Conservation (phyloP, 495 filamentous ascomycete genomes). For the Podospora conica region DNA sequence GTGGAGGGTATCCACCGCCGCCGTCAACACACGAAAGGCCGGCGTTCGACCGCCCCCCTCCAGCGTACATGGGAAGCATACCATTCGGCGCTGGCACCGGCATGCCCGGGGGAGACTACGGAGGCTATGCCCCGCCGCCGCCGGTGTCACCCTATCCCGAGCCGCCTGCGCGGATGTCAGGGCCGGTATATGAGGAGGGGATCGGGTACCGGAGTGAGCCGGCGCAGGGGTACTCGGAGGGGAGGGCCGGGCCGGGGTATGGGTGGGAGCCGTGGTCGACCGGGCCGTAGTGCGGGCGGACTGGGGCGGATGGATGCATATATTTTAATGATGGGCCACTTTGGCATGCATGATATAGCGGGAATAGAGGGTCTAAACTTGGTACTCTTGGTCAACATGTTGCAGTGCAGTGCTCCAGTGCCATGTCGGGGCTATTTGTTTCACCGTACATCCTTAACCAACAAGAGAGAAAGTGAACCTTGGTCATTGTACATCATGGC, state of each 20-base stretch:
- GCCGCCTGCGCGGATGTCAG: too few relatives aligned
- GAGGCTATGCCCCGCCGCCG: background rate
- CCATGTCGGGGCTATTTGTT: background rate
- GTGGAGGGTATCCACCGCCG: too few relatives aligned
- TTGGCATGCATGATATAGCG: background rate
- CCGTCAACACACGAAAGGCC: too few relatives aligned
- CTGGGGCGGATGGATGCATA: background rate
- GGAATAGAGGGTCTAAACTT: background rate
- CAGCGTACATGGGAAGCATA: too few relatives aligned
- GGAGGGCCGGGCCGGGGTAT: background rate
- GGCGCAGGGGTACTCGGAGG: background rate
- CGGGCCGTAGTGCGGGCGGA: background rate
- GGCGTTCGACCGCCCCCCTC: too few relatives aligned
- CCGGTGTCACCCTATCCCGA: background rate
- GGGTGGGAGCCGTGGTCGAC: background rate
- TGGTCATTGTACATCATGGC: too few relatives aligned
- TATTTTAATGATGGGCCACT: background rate
- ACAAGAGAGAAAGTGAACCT: too few relatives aligned
- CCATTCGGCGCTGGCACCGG: too few relatives aligned
- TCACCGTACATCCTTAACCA: too few relatives aligned
- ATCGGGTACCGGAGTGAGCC: background rate
- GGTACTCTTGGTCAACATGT: too few relatives aligned
- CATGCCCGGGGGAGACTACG: background rate
- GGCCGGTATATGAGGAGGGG: background rate
- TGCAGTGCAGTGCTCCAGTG: background rate